A percentile compares a stretch with the other conserved stretches of the same genome.
Evolutionary conservation across 2,329 filamentous ascomycete genomes (phyloP).

Genomic region (Epichloe coenophiala): DNA sequence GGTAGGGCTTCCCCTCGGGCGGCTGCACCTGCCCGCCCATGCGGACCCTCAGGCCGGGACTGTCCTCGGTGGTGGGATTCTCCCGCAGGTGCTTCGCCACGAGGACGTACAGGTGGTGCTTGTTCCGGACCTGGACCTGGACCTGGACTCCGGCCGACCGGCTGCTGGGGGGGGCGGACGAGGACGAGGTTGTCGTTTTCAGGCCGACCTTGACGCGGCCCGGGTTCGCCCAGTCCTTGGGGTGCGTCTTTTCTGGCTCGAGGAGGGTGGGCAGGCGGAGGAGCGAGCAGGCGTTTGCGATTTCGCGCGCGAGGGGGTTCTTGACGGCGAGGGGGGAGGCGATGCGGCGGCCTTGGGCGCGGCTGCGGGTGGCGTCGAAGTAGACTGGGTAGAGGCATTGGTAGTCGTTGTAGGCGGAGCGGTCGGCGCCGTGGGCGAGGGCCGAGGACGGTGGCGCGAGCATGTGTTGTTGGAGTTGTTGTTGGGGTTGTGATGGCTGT

Average conservation of each 20-base stretch:
- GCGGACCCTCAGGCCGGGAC: conserved; percentile 53
- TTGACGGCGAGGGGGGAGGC: conserved; percentile 52
- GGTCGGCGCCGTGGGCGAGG: conserved; percentile 28
- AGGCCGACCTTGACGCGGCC: conserved; percentile 74
- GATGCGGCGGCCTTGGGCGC: conserved; percentile 73
- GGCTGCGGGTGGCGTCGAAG: conserved; percentile 66
- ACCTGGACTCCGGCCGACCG: no score
- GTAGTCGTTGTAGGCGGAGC: conserved; percentile 55
- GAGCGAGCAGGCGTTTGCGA: conserved; percentile 69
- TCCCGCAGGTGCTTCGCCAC: conserved; percentile 62
- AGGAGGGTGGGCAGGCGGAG: conserved; percentile 64
- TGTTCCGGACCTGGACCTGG: conserved; percentile 50
- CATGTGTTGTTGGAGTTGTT: conserved; percentile 6
- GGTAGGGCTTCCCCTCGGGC: conserved; percentile 53
- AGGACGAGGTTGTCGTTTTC: conserved; percentile 26
- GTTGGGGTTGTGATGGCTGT: not conserved
- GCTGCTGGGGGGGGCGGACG: no score
- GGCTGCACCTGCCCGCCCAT: conserved; percentile 57
- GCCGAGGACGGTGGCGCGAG: conserved; percentile 14
- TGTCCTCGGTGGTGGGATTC: conserved; percentile 63
- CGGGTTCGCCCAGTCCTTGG: conserved; percentile 95
- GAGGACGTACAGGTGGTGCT: conserved; percentile 78
- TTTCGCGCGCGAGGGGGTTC: conserved; percentile 74
- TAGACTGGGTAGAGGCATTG: conserved; percentile 92
- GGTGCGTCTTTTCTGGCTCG: conserved; percentile 84